Conservation (phyloP, 208 protist genomes). For the Leishmania major region DNA sequence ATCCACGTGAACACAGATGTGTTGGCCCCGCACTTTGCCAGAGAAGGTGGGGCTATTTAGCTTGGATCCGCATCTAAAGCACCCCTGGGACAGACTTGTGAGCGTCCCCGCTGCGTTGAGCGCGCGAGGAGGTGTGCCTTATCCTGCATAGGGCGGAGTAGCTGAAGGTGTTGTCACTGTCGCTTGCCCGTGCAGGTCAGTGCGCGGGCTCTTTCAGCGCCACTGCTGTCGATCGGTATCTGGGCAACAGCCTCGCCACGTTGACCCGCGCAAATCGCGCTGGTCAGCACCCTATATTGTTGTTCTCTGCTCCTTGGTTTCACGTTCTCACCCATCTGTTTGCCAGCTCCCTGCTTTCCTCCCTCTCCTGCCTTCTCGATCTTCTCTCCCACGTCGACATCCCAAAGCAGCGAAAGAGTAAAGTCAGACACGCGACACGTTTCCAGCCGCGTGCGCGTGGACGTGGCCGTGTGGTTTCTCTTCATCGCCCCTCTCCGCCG, state of each 20-base stretch:
- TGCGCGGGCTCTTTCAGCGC: not conserved
- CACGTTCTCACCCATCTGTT: not conserved
- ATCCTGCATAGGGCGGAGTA: not conserved
- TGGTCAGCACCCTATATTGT: not conserved
- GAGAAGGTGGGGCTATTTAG: not conserved
- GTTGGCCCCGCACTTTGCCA: not conserved
- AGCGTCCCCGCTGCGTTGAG: not conserved
- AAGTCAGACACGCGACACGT: not conserved
- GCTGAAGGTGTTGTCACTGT: not conserved
- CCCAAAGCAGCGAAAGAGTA: not conserved
- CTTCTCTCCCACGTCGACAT: not conserved
- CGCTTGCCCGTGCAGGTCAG: not conserved
- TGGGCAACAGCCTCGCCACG: not conserved
- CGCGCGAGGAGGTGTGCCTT: not conserved
- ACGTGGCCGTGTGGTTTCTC: not conserved
- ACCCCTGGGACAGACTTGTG: not conserved
- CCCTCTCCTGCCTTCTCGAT: not conserved
- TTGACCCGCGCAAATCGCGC: not conserved
- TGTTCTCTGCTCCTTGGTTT: not conserved
- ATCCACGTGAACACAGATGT: not conserved
- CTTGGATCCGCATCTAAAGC: not conserved
- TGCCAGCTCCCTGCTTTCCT: not conserved
- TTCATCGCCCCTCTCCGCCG: not conserved
- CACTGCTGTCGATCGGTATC: not conserved
- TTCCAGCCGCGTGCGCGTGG: not conserved